Base-by-base conservation (phyloP, 2,329 filamentous ascomycete genomes). In the Triangularia verruculosa region DNA sequence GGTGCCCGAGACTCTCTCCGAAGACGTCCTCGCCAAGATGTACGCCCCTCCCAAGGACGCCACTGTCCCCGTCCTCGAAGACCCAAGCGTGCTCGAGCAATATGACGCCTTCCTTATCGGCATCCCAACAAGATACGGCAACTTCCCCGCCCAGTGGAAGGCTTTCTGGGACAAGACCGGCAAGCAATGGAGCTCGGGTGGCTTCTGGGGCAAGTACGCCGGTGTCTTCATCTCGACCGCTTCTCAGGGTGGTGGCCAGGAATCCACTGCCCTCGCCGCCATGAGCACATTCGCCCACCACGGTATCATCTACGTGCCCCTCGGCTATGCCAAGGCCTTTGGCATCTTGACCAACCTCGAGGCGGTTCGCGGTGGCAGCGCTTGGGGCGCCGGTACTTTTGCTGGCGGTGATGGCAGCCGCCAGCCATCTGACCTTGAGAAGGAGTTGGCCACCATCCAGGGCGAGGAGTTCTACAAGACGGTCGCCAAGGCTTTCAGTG, bases 131-230 rank as follows among this genome's bases (percentile, higher is more conserved):
- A 87, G 95, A 70, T 99, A 92, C 81, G 95, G 95, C 72, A 98
- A 96, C 87, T 97, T 97, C 85, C 93, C 94, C 57, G 91, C 89
- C 17, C 95, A 99, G 81, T 97, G 91, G 91, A 97, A 95, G 78
- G 74, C 87, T 51, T 94, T 93, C 84, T 96, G 93, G 91, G 95
- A 99, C 83, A 85, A 86, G 79, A 93, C 92, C 24, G 94, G 94
- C 74, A 83, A 85, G 71, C 90, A 95, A 78, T 98, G 95, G 95
- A 79, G 83, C 66, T 77, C 79, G 13, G 94, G 94, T 67, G 87
- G 82, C 70, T 93, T 85, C 83, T 87, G 83, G 79, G 93, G 93
- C 80, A 98, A 98, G 84, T 89, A 92, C 74, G 94, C 90, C 61
- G 94, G 94, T 73, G 69, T 97, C 66, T 99, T 99, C 85, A 79